These are phyloP conservation scores for Paramecium sexaurelia DNA, from an alignment of 73 alveolate species.

Conservation along the genomic window DNA sequence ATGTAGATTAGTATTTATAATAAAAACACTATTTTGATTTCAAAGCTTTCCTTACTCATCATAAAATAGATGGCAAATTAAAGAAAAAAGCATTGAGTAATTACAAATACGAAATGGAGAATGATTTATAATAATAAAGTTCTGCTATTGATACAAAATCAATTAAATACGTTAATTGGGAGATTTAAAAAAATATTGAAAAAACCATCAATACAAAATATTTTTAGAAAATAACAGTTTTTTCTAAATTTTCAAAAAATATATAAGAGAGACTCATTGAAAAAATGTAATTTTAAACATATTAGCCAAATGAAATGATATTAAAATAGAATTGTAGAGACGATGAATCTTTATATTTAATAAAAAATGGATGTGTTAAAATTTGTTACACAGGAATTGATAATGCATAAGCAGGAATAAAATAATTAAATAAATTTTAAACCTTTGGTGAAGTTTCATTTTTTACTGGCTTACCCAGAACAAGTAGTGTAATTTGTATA, in stretches of 20 bases:
- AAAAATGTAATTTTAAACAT: neutral
- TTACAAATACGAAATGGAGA: neutral
- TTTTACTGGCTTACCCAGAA: constrained; percentile 41
- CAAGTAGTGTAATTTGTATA: constrained; percentile 44
- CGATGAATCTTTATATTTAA: neutral
- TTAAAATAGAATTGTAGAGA: neutral
- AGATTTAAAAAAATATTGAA: neutral
- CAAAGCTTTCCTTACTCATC: neutral
- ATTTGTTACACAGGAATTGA: neutral
- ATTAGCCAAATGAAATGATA: neutral
- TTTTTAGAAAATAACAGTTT: neutral
- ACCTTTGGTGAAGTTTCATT: constrained; percentile 45
- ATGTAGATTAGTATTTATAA: neutral
- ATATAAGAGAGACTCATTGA: neutral
- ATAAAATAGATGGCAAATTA: neutral
- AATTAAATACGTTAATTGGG: neutral
- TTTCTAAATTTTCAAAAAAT: neutral
- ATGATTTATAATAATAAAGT: neutral
- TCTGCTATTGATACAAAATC: neutral
- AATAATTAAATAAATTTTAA: neutral
- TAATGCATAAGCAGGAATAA: neutral
- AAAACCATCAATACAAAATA: neutral
- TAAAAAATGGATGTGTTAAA: neutral
- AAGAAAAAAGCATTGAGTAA: neutral
- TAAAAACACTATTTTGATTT: neutral